Percentiles rank a stretch among this genome's conserved stretches.
Conservation (phyloP, 768 basidiomycete species). For the Suillus fuscotomentosus region DNA sequence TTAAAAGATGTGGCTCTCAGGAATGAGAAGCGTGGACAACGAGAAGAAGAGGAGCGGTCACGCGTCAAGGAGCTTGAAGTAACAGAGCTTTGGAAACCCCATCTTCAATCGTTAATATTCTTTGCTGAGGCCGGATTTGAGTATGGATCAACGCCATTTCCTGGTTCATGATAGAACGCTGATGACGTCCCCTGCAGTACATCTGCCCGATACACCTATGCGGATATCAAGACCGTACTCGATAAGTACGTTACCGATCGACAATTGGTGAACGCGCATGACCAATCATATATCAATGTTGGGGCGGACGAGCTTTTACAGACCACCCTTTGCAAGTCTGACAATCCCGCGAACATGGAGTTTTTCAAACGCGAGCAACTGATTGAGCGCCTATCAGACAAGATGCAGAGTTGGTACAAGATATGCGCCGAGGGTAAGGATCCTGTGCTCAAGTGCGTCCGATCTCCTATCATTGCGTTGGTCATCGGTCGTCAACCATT, state of each 20-base stretch:
- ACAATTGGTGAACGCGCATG: conserved; percentile 60
- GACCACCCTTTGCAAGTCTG: conserved; percentile 35
- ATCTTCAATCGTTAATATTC: conserved; percentile 50
- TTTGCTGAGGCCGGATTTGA: conserved; percentile 64
- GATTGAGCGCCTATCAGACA: conserved; percentile 47
- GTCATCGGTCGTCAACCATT: conserved; percentile 2
- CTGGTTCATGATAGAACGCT: conserved; percentile 29
- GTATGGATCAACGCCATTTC: conserved; percentile 36
- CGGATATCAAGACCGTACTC: conserved; percentile 56
- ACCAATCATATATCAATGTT: conserved; percentile 72
- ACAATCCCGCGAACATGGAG: conserved; percentile 33
- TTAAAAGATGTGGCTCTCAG: conserved; percentile 65
- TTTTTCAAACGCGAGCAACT: conserved; percentile 71
- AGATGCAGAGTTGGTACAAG: conserved; percentile 81
- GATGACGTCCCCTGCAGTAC: conserved; percentile 36
- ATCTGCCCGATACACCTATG: conserved; percentile 49
- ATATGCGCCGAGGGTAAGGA: conserved; percentile 55
- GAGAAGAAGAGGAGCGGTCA: conserved; percentile 48
- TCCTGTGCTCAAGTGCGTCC: conserved; percentile 54
- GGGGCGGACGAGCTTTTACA: conserved; percentile 41
- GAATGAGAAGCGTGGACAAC: conserved; percentile 56
- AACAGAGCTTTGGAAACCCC: conserved; percentile 69
- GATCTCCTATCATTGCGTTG: background rate
- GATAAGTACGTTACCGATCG: conserved; percentile 62
- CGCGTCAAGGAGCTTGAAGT: conserved; percentile 54